Conservation (phyloP, 2,329 filamentous ascomycete species). For the Penicillium sp. region DNA sequence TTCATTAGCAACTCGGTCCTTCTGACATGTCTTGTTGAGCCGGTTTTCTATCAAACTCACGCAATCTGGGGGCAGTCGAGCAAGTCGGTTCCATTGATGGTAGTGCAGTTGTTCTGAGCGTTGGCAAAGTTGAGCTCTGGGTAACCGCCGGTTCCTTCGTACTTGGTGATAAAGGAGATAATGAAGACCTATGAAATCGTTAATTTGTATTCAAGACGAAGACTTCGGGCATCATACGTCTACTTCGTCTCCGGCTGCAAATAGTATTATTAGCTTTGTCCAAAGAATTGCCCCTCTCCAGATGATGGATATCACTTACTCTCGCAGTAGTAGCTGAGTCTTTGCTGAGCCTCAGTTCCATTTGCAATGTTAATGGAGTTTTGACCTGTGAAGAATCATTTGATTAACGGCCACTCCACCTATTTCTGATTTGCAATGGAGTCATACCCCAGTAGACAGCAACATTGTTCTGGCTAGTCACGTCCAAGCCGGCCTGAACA, state of each 20-base stretch:
- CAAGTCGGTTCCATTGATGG: constrained; percentile 54
- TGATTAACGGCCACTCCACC: background rate
- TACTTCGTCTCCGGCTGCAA: constrained; percentile 46
- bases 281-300: background rate
- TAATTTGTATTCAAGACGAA: background rate
- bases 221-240: background rate
- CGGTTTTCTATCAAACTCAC: constrained; percentile 38
- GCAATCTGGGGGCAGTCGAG: constrained; percentile 62
- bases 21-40: background rate
- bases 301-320: constrained; percentile 24
- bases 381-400: constrained; percentile 36
- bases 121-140: constrained; percentile 62
- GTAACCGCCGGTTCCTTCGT: constrained; percentile 49
- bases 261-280: constrained; percentile 32
- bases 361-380: constrained; percentile 55
- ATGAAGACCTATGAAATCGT: constrained; percentile 55
- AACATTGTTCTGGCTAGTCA: constrained; percentile 49
- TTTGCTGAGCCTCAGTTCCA: constrained; percentile 50
- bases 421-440: constrained; percentile 12
- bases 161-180: constrained; percentile 58
- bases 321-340: constrained; percentile 56
- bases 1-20: background rate
- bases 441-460: constrained; percentile 62
- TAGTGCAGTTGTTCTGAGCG: constrained; percentile 56
- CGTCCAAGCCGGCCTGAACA: constrained; percentile 39